Conservation (phyloP, 2,329 filamentous ascomycete species). For the Aspergillus sp. region DNA sequence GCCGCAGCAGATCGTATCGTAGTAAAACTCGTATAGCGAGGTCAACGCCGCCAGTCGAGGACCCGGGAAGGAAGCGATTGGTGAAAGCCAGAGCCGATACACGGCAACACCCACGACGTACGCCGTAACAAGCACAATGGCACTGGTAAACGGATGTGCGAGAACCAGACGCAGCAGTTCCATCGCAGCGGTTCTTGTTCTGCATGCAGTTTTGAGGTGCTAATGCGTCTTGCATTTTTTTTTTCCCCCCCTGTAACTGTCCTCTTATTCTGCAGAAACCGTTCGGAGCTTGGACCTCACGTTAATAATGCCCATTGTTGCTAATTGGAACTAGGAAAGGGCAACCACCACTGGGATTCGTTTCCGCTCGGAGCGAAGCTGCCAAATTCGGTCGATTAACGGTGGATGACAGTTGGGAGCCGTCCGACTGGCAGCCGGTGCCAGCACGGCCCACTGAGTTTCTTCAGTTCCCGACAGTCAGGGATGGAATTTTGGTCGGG, state of each 20-base stretch:
- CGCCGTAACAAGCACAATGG: conserved; percentile 2
- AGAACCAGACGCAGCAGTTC: conserved; percentile 2
- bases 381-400: not conserved
- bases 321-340: not conserved
- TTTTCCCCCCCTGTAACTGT: not conserved
- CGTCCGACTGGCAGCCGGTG: not conserved
- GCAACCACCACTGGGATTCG: not conserved
- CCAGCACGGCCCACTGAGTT: too few species aligned
- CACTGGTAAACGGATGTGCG: not conserved
- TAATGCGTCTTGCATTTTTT: not conserved
- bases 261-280: too few species aligned
- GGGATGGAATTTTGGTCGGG: too few species aligned
- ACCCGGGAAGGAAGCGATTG: conserved; percentile 18
- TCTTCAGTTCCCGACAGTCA: too few species aligned
- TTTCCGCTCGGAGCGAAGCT: not conserved
- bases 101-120: conserved; percentile 8
- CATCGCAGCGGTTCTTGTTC: not conserved
- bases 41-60: conserved; percentile 18
- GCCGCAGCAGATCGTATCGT: conserved; percentile 17
- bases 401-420: not conserved
- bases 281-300: too few species aligned
- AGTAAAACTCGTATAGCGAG: conserved; percentile 21
- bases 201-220: not conserved
- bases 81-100: conserved; percentile 17
- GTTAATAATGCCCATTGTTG: not conserved